Percentiles rank a stretch among this genome's conserved stretches.
These are phyloP conservation scores for Pseudogymnoascus sp. DNA, from an alignment of 2,329 filamentous ascomycete genomes.

Conservation along the genomic window DNA sequence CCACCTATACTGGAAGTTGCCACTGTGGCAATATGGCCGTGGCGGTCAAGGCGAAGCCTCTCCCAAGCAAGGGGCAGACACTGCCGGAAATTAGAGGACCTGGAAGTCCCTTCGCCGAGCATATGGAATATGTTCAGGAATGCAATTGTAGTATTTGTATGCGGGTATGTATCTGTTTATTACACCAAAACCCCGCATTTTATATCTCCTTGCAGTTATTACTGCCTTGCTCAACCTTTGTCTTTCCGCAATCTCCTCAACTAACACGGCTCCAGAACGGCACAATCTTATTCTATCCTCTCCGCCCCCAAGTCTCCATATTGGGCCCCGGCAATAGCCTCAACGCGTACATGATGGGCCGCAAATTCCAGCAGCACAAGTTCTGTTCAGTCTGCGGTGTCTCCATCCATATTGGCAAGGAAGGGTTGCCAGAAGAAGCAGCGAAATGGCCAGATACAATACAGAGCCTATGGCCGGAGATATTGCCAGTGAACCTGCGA, in stretches of 20 bases:
- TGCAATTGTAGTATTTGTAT: conserved; percentile 6
- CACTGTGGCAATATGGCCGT: conserved; percentile 22
- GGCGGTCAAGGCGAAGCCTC: conserved; percentile 15
- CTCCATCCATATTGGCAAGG: background rate
- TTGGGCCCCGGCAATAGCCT: background rate
- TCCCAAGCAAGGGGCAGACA: conserved; percentile 12
- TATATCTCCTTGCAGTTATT: background rate
- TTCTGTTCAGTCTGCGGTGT: background rate
- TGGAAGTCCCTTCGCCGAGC: background rate
- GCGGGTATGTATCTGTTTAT: background rate
- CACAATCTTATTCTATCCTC: background rate
- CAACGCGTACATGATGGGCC: background rate
- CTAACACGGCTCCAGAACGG: background rate
- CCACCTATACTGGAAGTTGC: conserved; percentile 20
- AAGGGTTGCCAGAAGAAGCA: background rate
- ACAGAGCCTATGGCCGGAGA: background rate
- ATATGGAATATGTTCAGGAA: conserved; percentile 6
- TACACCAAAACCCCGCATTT: background rate
- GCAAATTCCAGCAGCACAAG: background rate
- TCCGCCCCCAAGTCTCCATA: background rate
- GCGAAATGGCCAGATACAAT: background rate
- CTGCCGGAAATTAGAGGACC: conserved; percentile 5
- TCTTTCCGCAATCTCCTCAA: background rate
- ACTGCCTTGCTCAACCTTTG: background rate
- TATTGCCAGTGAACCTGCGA: background rate